These are phyloP conservation scores for Lonicera japonica DNA, from an alignment of 129 eudicot species.

Conservation along the genomic window DNA sequence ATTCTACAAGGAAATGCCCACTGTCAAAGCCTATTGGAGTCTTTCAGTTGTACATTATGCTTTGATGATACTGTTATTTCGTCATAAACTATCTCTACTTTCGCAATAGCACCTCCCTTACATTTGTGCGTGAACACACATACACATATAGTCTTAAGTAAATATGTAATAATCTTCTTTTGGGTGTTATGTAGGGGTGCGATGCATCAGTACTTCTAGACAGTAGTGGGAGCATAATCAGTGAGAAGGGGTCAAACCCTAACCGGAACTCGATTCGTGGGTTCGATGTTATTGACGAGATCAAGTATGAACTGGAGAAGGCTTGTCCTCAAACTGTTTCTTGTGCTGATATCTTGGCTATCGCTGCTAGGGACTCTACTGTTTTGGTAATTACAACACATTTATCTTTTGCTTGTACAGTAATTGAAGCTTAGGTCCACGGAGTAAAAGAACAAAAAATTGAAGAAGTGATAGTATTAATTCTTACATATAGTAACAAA, in stretches of 20 bases:
- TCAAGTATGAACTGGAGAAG: constrained; percentile 67
- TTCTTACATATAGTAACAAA: background rate
- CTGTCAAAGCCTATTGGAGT: too few species aligned
- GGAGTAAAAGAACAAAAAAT: background rate
- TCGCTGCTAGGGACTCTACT: constrained; percentile 83
- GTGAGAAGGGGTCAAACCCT: constrained; percentile 78
- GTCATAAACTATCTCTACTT: too few species aligned
- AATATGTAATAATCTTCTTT: background rate
- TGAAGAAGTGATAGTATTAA: too few species aligned
- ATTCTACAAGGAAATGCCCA: too few species aligned
- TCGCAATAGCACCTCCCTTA: too few species aligned
- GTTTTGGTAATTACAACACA: constrained; percentile 39
- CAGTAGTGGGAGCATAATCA: constrained; percentile 46
- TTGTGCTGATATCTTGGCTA: constrained; percentile 87
- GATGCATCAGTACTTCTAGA: constrained; percentile 81
- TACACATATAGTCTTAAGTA: too few species aligned
- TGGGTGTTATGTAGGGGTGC: constrained; percentile 54
- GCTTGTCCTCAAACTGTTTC: constrained; percentile 79
- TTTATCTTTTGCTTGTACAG: background rate
- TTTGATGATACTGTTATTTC: too few species aligned
- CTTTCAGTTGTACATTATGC: too few species aligned
- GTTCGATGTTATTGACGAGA: constrained; percentile 79
- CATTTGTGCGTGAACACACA: too few species aligned
- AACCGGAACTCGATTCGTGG: constrained; percentile 84
- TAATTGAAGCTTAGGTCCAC: background rate